Percentiles rank a stretch among this genome's conserved stretches.
phyloP scores from a whole-genome alignment of 2,329 filamentous ascomycete species.

The Stemphylium lycopersici region DNA sequence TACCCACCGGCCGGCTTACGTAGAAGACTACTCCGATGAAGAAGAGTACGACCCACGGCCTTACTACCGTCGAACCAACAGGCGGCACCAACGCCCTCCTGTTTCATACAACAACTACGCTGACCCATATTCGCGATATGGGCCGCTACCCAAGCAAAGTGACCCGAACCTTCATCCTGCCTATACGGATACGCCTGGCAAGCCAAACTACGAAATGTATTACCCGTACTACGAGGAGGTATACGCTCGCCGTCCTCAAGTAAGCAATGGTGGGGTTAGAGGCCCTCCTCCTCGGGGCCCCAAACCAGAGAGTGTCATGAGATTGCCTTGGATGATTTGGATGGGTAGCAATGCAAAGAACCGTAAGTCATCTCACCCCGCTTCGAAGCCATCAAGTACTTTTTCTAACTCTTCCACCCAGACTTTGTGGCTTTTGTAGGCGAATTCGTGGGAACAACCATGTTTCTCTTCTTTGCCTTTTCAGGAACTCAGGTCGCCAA shows the following conservation, averaged over 20 bases:
- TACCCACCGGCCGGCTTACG: constrained; percentile 22
- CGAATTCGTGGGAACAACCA: constrained; percentile 54
- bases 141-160: constrained; percentile 19
- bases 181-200: constrained; percentile 29
- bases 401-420: constrained; percentile 36
- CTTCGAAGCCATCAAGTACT: neutral
- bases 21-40: constrained; percentile 39
- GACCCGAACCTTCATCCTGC: constrained; percentile 19
- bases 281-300: constrained; percentile 32
- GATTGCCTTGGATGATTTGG: constrained; percentile 45
- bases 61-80: constrained; percentile 33
- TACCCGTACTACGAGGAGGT: constrained; percentile 31
- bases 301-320: constrained; percentile 47
- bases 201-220: constrained; percentile 30
- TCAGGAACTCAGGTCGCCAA: constrained; percentile 55
- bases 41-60: constrained; percentile 31
- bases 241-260: constrained; percentile 14
- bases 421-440: constrained; percentile 55
- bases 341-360: constrained; percentile 47
- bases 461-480: constrained; percentile 56
- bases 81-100: constrained; percentile 33
- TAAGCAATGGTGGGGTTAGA: constrained; percentile 13
- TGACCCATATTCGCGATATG: constrained; percentile 20
- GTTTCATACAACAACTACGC: constrained; percentile 29
- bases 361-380: constrained; percentile 23